Conservation (phyloP, 257 asterid species). For the Jaltomata sinuosa region DNA sequence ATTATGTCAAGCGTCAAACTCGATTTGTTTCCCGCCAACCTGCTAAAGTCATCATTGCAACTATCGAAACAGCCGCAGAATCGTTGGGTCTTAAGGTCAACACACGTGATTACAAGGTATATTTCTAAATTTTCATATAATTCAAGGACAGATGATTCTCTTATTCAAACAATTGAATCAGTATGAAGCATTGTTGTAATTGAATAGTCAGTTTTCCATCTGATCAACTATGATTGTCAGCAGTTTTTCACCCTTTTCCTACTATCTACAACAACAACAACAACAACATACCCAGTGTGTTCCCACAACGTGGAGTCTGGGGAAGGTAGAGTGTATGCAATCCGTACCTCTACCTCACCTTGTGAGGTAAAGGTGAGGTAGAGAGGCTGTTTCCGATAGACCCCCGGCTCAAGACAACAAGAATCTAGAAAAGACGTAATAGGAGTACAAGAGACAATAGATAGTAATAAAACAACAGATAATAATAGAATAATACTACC, state of each 20-base stretch:
- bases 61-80: slow-evolving; percentile 69
- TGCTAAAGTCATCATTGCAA: slow-evolving; percentile 56
- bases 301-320: no score
- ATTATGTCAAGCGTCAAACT: slow-evolving; percentile 77
- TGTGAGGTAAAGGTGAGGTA: no score
- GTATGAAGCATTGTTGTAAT: not conserved
- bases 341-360: no score
- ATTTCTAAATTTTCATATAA: not conserved
- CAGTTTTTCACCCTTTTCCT: not conserved
- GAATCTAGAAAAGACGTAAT: no score
- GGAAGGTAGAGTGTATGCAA: no score
- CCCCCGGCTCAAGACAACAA: no score
- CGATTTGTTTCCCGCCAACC: slow-evolving; percentile 92
- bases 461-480: no score
- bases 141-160: not conserved
- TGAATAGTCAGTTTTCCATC: not conserved
- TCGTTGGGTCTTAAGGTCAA: slow-evolving; percentile 81
- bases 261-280: not conserved
- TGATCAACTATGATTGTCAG: not conserved
- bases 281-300: no score
- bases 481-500: no score
- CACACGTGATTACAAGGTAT: slow-evolving; percentile 77
- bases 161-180: not conserved
- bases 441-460: no score
- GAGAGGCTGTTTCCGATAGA: no score